Conservation (phyloP, 2,329 filamentous ascomycete species). For the Fusarium protoensiforme region DNA sequence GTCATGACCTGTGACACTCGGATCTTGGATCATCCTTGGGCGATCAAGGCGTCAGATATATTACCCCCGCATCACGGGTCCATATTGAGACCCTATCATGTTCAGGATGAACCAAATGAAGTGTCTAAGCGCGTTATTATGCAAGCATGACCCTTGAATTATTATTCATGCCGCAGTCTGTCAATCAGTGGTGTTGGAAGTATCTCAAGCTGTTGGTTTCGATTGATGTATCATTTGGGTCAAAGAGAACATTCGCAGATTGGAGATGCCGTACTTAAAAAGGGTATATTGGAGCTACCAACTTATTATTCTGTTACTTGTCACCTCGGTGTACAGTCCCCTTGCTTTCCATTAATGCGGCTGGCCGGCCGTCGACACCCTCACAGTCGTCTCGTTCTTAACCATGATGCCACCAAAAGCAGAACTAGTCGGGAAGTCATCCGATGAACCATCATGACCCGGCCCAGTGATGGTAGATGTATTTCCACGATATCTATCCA, state of each 20-base stretch:
- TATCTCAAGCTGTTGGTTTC: no score
- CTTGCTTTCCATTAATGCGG: background rate
- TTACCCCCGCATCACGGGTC: background rate
- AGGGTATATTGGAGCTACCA: background rate
- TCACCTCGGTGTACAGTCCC: background rate
- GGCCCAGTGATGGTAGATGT: constrained; percentile 25
- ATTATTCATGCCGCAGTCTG: background rate
- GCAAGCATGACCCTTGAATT: background rate
- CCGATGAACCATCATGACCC: background rate
- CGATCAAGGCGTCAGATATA: background rate
- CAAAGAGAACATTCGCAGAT: background rate
- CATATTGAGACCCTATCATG: background rate
- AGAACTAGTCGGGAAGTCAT: background rate
- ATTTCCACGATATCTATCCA: constrained; percentile 29
- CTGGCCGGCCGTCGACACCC: constrained; percentile 11
- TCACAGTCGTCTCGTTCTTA: constrained; percentile 37
- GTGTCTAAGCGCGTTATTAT: no score
- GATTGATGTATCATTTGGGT: background rate
- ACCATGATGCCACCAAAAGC: constrained; percentile 34
- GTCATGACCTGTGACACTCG: background rate
- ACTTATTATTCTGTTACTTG: background rate
- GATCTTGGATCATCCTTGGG: background rate
- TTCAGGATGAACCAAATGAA: background rate
- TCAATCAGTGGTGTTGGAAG: background rate
- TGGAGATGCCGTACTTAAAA: background rate